phyloP scores from a whole-genome alignment of 495 filamentous ascomycete genomes.

The Hypoxylon intermedium region DNA sequence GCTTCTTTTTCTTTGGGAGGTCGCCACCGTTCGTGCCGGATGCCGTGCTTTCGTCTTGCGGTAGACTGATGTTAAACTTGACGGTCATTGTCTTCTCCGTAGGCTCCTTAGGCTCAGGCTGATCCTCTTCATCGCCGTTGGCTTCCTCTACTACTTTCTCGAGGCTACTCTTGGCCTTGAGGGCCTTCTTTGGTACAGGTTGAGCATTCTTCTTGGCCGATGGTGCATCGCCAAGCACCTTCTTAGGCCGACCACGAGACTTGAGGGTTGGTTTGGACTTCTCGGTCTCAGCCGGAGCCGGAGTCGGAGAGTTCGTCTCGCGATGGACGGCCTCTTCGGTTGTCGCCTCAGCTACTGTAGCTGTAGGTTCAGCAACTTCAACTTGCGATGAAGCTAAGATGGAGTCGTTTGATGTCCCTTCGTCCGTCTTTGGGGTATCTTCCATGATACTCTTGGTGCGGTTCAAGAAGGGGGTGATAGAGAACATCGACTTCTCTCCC shows the following conservation, averaged over 20 bases:
- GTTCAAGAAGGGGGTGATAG: slow-evolving; percentile 91
- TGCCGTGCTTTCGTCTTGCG: slow-evolving; percentile 38
- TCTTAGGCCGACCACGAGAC: slow-evolving; percentile 52
- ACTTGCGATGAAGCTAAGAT: slow-evolving; percentile 18
- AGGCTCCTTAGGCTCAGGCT: slow-evolving; percentile 22
- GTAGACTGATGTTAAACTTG: slow-evolving; percentile 39
- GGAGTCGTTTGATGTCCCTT: slow-evolving; percentile 37
- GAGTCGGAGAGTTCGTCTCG: slow-evolving; percentile 10
- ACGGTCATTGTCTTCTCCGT: slow-evolving; percentile 41
- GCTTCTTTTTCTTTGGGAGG: slow-evolving; percentile 72
- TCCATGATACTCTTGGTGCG: slow-evolving; percentile 64
- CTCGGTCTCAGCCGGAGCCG: slow-evolving; percentile 14
- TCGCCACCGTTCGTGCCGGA: slow-evolving; percentile 45
- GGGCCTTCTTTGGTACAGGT: slow-evolving; percentile 38
- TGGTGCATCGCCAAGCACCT: slow-evolving; percentile 44
- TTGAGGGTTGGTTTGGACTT: slow-evolving; percentile 38
- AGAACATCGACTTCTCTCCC: slow-evolving; percentile 89
- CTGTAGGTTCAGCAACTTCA: slow-evolving; percentile 13
- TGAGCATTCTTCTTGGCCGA: slow-evolving; percentile 54
- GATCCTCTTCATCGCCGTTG: slow-evolving; percentile 31
- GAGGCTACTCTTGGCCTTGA: slow-evolving; percentile 40
- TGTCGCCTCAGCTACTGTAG: slow-evolving; percentile 10
- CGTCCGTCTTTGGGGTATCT: slow-evolving; percentile 36
- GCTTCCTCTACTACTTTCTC: slow-evolving; percentile 35
- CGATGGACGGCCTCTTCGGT: not conserved